Evolutionary conservation across 306 rosid genomes (phyloP).

Genomic region (Castanopsis chinensis): DNA sequence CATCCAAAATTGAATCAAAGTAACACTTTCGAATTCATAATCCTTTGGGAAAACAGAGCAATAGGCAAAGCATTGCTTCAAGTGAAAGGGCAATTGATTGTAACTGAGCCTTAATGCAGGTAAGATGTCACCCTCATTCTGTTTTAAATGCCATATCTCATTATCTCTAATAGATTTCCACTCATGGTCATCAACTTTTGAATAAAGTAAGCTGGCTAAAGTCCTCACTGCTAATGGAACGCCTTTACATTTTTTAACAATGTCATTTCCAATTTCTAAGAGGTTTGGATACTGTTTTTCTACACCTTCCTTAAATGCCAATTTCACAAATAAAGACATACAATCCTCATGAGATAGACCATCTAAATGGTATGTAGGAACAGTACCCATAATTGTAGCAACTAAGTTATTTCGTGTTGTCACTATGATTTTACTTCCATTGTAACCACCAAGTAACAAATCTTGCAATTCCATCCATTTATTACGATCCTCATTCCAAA

Average conservation of each 20-base stretch:
- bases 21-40: rapidly evolving
- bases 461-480: not conserved
- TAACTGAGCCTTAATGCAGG: conserved; percentile 21
- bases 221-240: conserved; percentile 26
- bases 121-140: not conserved
- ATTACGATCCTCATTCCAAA: not conserved
- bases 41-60: not conserved
- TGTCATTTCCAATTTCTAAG: not conserved
- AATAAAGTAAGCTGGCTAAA: not conserved
- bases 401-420: not conserved
- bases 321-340: not conserved
- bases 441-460: not conserved
- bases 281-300: not conserved
- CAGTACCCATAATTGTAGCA: not conserved
- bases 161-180: not conserved
- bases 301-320: conserved; percentile 12
- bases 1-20: conserved; percentile 16
- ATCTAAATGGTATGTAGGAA: not conserved
- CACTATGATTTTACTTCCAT: not conserved
- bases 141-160: conserved; percentile 25
- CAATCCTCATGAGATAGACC: not conserved
- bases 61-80: conserved; percentile 24
- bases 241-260: conserved; percentile 20
- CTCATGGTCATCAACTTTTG: not conserved
- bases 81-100: conserved; percentile 4